Percentiles rank a stretch among this genome's conserved stretches.
Evolutionary conservation across 495 filamentous ascomycete species (phyloP).

Genomic region (Annulohypoxylon nitens): DNA sequence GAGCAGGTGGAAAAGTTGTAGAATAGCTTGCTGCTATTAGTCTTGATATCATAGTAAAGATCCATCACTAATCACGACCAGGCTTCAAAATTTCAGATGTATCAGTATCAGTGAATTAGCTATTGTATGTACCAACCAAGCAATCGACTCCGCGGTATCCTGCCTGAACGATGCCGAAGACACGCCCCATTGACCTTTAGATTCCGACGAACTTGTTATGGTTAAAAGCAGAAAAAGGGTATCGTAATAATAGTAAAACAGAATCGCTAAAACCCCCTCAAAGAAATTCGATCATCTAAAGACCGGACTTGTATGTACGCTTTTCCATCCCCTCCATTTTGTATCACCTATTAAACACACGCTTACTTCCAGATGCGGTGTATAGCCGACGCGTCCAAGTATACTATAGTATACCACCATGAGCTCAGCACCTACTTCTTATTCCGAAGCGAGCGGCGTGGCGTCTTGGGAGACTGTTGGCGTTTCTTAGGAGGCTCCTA

Average conservation of each 20-base stretch:
- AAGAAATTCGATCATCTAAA: background rate
- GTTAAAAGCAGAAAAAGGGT: conserved; percentile 28
- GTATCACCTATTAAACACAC: background rate
- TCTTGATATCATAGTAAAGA: background rate
- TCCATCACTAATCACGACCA: background rate
- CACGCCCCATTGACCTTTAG: background rate
- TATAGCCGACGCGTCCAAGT: background rate
- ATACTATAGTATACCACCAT: background rate
- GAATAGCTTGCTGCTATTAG: background rate
- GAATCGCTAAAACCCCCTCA: background rate
- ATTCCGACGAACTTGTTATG: background rate
- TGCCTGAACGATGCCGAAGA: background rate
- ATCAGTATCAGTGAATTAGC: background rate
- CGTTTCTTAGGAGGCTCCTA: conserved; percentile 15
- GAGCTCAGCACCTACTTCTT: background rate
- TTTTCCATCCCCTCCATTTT: background rate
- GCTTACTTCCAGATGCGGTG: background rate
- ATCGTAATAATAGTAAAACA: conserved; percentile 31
- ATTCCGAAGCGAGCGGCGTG: background rate
- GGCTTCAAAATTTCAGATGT: background rate
- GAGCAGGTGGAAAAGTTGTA: background rate
- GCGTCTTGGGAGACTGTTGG: background rate
- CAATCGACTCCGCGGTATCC: background rate
- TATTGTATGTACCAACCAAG: background rate
- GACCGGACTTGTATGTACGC: background rate